Evolutionary conservation across 2,329 filamentous ascomycete genomes (phyloP), one percentile per base, ranked within the genome.

Genomic region (Uncinocarpus reesii): DNA sequence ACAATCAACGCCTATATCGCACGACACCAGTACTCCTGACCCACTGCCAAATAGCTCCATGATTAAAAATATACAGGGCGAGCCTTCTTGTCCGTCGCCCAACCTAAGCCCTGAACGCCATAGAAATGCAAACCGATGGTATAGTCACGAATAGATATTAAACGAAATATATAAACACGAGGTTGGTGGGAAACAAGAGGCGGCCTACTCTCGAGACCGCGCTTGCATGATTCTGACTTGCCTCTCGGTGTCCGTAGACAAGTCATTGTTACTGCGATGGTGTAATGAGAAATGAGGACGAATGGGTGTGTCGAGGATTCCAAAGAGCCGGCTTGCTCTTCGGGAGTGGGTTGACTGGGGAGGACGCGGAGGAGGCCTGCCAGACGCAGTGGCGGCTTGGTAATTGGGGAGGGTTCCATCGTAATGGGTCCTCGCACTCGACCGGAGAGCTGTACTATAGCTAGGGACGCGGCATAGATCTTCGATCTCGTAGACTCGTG

Each of bases 381-480:
- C 47, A 1, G 44, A 50, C 11, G 52, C 52, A 2, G 48, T 52
- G 7, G 52, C 53, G 3, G 81, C 75, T 48, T 75, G 67, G 59
- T 88, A 88, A 59, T 84, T 79, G 0, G 84, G 84, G 4, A 86
- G 72, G 10, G 65, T 65, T 4, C 69, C 63, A 26, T 71, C 71
- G 18, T 73, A 71, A 5, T 72, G 71, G 28, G 74, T 71, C 43
- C 76, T 73, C 13, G 79, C 76, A 4, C 80, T 78, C 0, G 80
- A 78, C 53, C 77, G 78, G 21, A 87, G 78, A 0, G 84, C 84
- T 1, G 84, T 88, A 13, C 77, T 76, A 62, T 89, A 89, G 49
- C 84, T 88, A 1, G 84, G 84, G 1, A 89, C 84, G 55, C 83
- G 83, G 61, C 74, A 83, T 35, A 88, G 68, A 54, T 80, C 76